phyloP scores from a whole-genome alignment of 1,139 yeast genomes.

The Protomyces macrosporus region DNA sequence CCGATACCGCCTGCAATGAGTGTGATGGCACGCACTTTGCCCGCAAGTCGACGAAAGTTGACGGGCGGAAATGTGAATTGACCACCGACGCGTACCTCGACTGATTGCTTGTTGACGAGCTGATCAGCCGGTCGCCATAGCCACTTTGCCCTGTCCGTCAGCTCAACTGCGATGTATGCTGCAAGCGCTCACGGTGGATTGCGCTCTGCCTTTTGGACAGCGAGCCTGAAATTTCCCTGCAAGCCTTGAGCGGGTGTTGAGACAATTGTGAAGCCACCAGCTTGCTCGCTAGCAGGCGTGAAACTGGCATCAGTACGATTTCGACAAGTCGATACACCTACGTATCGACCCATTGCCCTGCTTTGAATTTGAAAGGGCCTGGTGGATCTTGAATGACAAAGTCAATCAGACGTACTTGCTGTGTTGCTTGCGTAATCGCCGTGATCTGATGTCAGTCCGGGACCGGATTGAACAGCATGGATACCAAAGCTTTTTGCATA shows the following conservation, averaged over 20 bases:
- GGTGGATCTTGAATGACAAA: constrained; percentile 1
- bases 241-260: constrained; percentile 18
- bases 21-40: constrained; percentile 3
- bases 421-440: constrained; percentile 17
- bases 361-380: constrained; percentile 20
- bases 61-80: constrained; percentile 22
- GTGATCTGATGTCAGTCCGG: not conserved
- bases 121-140: constrained; percentile 9
- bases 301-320: not conserved
- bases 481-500: not conserved
- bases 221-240: constrained; percentile 15
- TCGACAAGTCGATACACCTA: not conserved
- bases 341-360: constrained; percentile 25
- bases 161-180: not conserved
- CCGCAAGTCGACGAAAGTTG: constrained; percentile 12
- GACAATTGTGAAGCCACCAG: constrained; percentile 24
- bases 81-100: constrained; percentile 21
- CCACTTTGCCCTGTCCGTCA: constrained; percentile 8
- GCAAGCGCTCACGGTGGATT: constrained; percentile 4
- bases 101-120: not conserved
- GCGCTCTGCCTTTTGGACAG: constrained; percentile 21
- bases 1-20: constrained; percentile 22
- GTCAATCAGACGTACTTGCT: constrained; percentile 17
- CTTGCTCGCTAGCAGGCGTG: constrained; percentile 18
- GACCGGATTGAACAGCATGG: not conserved